Evolutionary conservation across 1,284 basidiomycete species (phyloP), one percentile per base, ranked within the genome.

Genomic region (Neonothopanus nambi): DNA sequence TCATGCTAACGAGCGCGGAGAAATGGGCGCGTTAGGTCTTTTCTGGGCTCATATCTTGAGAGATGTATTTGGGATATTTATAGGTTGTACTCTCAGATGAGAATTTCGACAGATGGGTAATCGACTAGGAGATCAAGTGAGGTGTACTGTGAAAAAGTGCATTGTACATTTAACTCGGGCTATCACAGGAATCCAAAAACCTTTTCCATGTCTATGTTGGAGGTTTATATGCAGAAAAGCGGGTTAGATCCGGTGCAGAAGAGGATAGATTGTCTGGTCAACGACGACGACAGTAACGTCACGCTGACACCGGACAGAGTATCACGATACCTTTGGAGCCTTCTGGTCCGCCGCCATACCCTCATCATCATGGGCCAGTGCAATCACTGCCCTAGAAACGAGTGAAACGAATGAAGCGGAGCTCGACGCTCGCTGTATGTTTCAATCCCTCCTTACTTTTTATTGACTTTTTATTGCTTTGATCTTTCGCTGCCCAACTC

Each of bases 201-300:
- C 68, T 89, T 30, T 87, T 90, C 64, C 68, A 79, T 58, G 80
- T 85, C 28, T 89, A 87, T 66, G 76, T 85, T 33, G 87, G 85
- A 35, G 87, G 81, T 26, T 74, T 87, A 26, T 85, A 76, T 62
- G 61, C 70, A 50, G 80, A 85, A n/a, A 56, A 74, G 70, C 59
- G 87, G 86, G 30, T 67, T 79, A 55, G 61, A 69, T 18, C 67
- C 63, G 24, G 78, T 86, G 51, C 75, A 78, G 60, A 66, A 71
- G 52, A 90, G 88, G 88, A 78, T 87, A 52, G 72, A 70, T 44
- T 65, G 68, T 30, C 72, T 87, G 35, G 64, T 86, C 47, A 75
- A 73, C 55, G 33, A 57, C 63, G 43, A 33, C 37, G 21, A 30
- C 18, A 13, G 18, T n/a, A 12, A 12, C 5, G 15, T 42, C 24